Evolutionary conservation across 2,329 filamentous ascomycete species (phyloP), one percentile per base, ranked within the genome.

Genomic region (Talaromyces sp.): DNA sequence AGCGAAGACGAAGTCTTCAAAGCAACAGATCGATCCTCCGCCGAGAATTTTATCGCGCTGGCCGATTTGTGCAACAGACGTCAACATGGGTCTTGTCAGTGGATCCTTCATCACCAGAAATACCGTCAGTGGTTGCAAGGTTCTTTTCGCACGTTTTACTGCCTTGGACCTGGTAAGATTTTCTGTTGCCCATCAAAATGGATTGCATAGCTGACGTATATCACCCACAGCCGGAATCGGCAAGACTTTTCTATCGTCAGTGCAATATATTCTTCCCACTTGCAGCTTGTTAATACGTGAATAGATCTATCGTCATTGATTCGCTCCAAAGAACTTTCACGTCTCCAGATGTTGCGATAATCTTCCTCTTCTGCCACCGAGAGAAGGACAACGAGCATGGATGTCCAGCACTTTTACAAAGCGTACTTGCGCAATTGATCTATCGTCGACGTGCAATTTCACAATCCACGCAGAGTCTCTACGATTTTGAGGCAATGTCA

Each of bases 241-340:
- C 0, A 75, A 75, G 49, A 75, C 72, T 0, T 76, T 76, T 61
- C 63, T 76, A n/a, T 68, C 73, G 74, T 75, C 31, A 68, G 74
- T 71, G 22, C 11, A n/a, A 29, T 8, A 6, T 38, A 31, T 29
- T n/a, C 2, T 25, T 22, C 6, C 31, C 31, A 17, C 40, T 34
- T 10, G 29, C 31, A 13, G 29, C 10, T 10, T 65, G 45, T 45
- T 65, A n/a, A 64, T 27, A 15, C 29, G 7, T 19, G 1, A 11
- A 13, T n/a, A 74, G 73, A 2, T 72, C 73, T 11, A 36, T 68
- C 4, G 70, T 76, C 6, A 72, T 75, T 51, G 73, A 75, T 7
- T 64, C 40, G 3, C 56, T 76, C 0, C 74, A 73, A 58, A 68
- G 63, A 22, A 71, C 72, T 0, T 76, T 76, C 25, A 72, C 72